These are phyloP conservation scores for Rhexocercosporidium sp. DNA, from an alignment of 2,329 filamentous ascomycete species.

Conservation along the genomic window DNA sequence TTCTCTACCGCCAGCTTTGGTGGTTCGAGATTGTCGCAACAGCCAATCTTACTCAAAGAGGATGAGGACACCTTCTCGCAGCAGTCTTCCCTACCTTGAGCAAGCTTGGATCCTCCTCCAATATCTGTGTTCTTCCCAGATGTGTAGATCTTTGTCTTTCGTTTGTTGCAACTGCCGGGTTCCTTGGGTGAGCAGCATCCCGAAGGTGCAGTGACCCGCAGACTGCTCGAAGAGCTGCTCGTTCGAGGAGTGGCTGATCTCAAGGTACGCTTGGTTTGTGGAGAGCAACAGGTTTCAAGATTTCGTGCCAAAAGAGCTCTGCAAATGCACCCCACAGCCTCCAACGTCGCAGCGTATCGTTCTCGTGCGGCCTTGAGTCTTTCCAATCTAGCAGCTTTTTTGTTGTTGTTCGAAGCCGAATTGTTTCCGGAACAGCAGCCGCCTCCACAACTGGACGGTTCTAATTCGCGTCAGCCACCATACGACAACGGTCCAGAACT, in stretches of 20 bases:
- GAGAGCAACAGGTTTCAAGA: slow-evolving; percentile 3
- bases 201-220: neutral
- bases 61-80: neutral
- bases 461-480: neutral
- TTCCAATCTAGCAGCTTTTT: neutral
- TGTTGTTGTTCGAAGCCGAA: neutral
- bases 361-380: slow-evolving; percentile 4
- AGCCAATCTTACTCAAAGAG: neutral
- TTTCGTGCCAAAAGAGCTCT: slow-evolving; percentile 8
- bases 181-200: neutral
- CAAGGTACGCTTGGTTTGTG: neutral
- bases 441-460: neutral
- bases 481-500: neutral
- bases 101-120: neutral
- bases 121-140: neutral
- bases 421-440: neutral
- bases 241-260: neutral
- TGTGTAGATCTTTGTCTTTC: neutral
- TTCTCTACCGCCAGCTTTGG: neutral
- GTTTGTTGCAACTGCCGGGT: neutral
- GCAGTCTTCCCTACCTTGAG: neutral
- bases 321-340: slow-evolving; percentile 9
- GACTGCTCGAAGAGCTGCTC: neutral
- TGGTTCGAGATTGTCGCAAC: neutral
- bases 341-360: slow-evolving; percentile 4